phyloP scores from a whole-genome alignment of 2,329 filamentous ascomycete species.

The Magnaporthiopsis incrustans region DNA sequence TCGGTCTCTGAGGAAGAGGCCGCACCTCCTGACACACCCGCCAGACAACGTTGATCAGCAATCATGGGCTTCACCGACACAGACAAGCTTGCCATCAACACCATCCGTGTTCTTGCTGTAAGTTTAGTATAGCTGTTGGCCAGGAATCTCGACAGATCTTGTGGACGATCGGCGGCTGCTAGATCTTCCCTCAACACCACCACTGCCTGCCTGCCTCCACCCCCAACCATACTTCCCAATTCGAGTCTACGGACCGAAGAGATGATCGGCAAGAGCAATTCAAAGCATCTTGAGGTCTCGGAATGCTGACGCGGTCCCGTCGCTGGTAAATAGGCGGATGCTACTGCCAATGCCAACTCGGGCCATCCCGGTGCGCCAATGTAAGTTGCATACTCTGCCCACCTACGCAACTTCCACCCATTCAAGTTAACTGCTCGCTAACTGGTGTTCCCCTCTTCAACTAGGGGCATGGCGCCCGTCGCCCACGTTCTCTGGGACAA shows the following conservation, averaged over 20 bases:
- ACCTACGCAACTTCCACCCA: not conserved
- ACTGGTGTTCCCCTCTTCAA: slow-evolving; percentile 10
- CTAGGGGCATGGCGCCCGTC: slow-evolving; percentile 77
- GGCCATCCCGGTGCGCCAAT: slow-evolving; percentile 98
- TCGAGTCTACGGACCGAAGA: too few relatives aligned
- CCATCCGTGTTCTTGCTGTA: slow-evolving; percentile 93
- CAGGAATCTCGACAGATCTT: slow-evolving; percentile 4
- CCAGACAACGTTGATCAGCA: slow-evolving; percentile 21
- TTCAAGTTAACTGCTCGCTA: not conserved
- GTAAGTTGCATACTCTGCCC: slow-evolving; percentile 36
- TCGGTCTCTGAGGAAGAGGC: slow-evolving; percentile 13
- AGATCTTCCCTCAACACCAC: not conserved
- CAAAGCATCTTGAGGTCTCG: not conserved
- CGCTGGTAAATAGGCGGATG: slow-evolving; percentile 73
- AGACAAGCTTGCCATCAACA: slow-evolving; percentile 93
- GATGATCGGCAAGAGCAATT: not conserved
- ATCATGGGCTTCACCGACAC: slow-evolving; percentile 83
- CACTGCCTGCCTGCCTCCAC: not conserved
- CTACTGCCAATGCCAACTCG: slow-evolving; percentile 89
- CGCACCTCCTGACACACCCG: not conserved
- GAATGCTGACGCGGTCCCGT: not conserved
- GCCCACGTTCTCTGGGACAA: slow-evolving; percentile 98
- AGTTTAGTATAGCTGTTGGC: slow-evolving; percentile 33
- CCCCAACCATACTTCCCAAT: not conserved
- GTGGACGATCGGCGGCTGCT: slow-evolving; percentile 6